A percentile compares a stretch with the other conserved stretches of the same genome.
Evolutionary conservation across 208 protist species (phyloP).

Genomic region (Crithidia thermophila): DNA sequence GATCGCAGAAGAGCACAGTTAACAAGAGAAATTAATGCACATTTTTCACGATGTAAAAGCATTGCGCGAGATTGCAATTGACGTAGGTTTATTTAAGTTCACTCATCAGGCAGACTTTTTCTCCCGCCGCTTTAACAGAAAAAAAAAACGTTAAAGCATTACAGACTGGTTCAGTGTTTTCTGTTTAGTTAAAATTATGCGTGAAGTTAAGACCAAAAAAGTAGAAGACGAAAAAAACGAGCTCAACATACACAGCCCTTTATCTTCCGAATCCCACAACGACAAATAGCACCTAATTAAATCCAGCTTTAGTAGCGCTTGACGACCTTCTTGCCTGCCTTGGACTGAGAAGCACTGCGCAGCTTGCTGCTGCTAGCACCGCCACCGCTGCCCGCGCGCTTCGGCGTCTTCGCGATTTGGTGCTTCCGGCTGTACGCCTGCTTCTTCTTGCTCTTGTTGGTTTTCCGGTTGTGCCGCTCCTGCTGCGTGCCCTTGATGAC

Average conservation of each 20-base stretch:
- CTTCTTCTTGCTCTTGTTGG: conserved; percentile 25
- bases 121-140: no score
- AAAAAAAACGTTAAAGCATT: no score
- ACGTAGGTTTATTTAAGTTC: no score
- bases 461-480: conserved; percentile 25
- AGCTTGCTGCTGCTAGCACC: background rate
- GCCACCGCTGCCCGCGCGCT: background rate
- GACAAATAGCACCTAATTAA: background rate
- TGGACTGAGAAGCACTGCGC: background rate
- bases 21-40: background rate
- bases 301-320: conserved; percentile 32
- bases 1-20: background rate
- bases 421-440: background rate
- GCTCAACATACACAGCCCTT: no score
- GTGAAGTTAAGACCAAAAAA: no score
- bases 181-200: no score
- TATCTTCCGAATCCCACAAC: no score
- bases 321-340: conserved; percentile 1
- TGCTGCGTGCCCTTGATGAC: conserved; percentile 62
- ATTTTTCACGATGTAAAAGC: background rate
- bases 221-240: no score
- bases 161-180: no score
- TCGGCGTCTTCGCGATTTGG: background rate
- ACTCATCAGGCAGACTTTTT: no score
- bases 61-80: no score